phyloP scores from a whole-genome alignment of 352 stramenopile species.

The Globisporangium yorkense region DNA sequence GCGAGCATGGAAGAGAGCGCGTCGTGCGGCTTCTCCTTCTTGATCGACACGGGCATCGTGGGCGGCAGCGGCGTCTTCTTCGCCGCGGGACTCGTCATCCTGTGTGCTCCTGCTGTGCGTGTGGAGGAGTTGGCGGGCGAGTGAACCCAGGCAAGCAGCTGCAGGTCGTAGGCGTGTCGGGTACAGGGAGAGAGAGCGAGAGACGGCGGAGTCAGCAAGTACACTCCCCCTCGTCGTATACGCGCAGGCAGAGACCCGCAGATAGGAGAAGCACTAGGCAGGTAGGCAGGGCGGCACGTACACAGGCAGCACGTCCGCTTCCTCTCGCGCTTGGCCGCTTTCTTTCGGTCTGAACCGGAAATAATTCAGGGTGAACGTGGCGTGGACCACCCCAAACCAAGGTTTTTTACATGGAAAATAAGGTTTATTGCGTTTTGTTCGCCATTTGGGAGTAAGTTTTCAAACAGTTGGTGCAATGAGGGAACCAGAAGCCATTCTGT shows the following conservation, averaged over 20 bases:
- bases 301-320: not conserved
- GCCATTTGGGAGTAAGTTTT: too few species aligned
- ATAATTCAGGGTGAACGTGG: too few species aligned
- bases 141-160: not conserved
- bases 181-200: not conserved
- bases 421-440: too few species aligned
- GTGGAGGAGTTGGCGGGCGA: not conserved
- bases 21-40: slow-evolving; percentile 45
- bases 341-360: not conserved
- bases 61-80: slow-evolving; percentile 49
- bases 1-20: slow-evolving; percentile 20
- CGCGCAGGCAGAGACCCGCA: not conserved
- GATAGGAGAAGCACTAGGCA: not conserved
- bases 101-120: slow-evolving; percentile 2
- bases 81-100: slow-evolving; percentile 19
- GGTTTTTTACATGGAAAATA: too few species aligned
- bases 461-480: too few species aligned
- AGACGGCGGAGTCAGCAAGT: not conserved
- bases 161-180: not conserved
- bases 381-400: too few species aligned
- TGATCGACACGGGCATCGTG: slow-evolving; percentile 64
- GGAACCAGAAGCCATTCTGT: too few species aligned
- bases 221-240: not conserved
- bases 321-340: not conserved
- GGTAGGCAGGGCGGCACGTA: not conserved